Evolutionary conservation across 2,329 filamentous ascomycete genomes (phyloP), one percentile per base, ranked within the genome.

Genomic region (Cladosporium sp.): DNA sequence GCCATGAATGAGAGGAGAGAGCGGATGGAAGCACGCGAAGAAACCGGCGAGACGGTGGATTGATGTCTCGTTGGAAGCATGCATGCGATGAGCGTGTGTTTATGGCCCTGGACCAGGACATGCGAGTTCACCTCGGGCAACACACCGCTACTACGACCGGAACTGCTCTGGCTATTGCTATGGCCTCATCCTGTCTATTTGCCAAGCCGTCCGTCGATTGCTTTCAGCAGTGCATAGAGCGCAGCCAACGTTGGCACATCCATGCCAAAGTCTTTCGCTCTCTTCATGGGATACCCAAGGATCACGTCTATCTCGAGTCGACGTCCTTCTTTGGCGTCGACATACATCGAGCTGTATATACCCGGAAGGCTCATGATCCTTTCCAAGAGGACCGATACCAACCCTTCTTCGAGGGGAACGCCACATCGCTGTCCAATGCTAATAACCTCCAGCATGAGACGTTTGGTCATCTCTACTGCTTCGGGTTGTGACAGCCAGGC

Each of bases 271-370:
- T 81, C 78, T 55, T 71, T 74, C 1, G 79, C 77, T 68, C 78
- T 81, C 61, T 70, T 71, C 66, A 80, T 76, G 4, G 80, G 78
- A 54, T 75, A 78, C 0, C 81, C 81, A 28, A 83, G 67, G 30
- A 83, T 83, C 0, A 82, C 79, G 63, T 83, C 80, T n/a, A 82
- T 75, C 69, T 83, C 81, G 76, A 83, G 75, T 2, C 77, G 76
- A 32, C 79, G 71, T 1, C 79, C 79, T 58, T 74, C 77, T 60
- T 78, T 78, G 47, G 73, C 76, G 66, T 83, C 81, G 0, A 75
- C 77, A 67, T 81, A 79, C 81, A 83, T 83, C 67, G 80, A 82
- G 59, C 78, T 82, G 26, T 73, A 76, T 54, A 82, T 78, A 0
- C 74, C 74, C 1, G 78, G 77, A 75, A 83, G 75, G 0, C 73